A percentile compares a stretch with the other conserved stretches of the same genome.
These are phyloP conservation scores for Fulvia fulva DNA, from an alignment of 2,329 filamentous ascomycete species.

Conservation along the genomic window DNA sequence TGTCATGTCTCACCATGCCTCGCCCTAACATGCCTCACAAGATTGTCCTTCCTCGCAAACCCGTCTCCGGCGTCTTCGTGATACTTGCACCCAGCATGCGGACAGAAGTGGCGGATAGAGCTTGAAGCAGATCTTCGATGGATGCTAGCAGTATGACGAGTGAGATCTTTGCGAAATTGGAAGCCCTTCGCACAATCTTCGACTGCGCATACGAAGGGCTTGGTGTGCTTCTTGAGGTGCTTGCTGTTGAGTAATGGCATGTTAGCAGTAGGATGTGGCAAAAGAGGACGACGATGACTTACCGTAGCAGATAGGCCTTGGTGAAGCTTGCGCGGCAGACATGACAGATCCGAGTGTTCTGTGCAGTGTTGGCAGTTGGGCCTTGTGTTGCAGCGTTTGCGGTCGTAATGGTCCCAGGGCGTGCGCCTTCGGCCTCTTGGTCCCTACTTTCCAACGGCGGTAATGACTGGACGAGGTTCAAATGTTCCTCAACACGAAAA, in stretches of 20 bases:
- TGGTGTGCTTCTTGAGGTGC: not conserved
- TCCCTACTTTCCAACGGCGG: not conserved
- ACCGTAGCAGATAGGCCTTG: not conserved
- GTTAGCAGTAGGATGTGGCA: not conserved
- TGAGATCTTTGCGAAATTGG: not conserved
- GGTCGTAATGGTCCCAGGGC: no score
- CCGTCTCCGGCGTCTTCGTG: not conserved
- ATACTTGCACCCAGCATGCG: not conserved
- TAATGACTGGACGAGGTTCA: not conserved
- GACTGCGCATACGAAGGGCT: not conserved
- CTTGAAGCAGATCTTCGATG: not conserved
- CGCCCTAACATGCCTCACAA: not conserved
- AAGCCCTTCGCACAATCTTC: not conserved
- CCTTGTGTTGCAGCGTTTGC: not conserved
- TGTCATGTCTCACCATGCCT: not conserved
- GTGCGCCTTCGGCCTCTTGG: not conserved
- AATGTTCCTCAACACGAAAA: not conserved
- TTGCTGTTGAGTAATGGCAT: not conserved
- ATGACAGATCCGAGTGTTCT: not conserved
- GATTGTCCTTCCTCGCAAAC: not conserved
- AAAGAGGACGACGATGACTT: not conserved
- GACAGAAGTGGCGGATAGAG: not conserved
- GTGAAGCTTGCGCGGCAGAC: not conserved
- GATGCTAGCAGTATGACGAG: not conserved
- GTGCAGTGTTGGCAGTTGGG: not conserved